phyloP scores from a whole-genome alignment of 2,329 filamentous ascomycete species.

The Malbranchea zuffiana region DNA sequence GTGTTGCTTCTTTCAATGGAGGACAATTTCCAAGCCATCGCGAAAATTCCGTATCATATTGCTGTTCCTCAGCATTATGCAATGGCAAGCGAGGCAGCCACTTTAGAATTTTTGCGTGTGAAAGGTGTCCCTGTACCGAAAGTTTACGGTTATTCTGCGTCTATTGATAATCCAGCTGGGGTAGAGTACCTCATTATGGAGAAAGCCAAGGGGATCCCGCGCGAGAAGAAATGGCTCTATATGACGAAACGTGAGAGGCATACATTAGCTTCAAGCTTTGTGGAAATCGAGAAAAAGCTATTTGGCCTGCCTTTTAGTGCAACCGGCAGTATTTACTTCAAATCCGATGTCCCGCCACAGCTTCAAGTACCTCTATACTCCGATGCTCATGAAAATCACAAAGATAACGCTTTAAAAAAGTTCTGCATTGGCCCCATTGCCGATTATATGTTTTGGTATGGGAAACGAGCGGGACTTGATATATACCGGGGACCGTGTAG shows the following conservation, averaged over 20 bases:
- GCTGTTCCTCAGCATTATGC: conserved; percentile 17
- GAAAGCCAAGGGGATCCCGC: conserved; percentile 22
- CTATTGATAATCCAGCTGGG: conserved; percentile 27
- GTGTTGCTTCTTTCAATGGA: conserved; percentile 18
- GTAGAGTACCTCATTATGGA: conserved; percentile 35
- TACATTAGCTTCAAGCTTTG: conserved; percentile 16
- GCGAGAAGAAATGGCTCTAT: conserved; percentile 24
- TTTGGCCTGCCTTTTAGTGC: conserved; percentile 10
- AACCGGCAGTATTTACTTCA: conserved; percentile 12
- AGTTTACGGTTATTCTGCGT: conserved; percentile 27
- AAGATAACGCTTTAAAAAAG: conserved; percentile 12
- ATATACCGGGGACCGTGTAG: conserved; percentile 9
- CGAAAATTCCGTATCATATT: conserved; percentile 19
- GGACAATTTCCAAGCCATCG: conserved; percentile 18
- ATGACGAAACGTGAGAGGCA: conserved; percentile 12
- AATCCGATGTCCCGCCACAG: conserved; percentile 9
- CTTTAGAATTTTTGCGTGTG: conserved; percentile 23
- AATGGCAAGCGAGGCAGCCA: conserved; percentile 28
- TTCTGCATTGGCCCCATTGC: conserved; percentile 14
- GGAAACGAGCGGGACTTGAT: conserved; percentile 10
- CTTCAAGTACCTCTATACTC: conserved; percentile 16
- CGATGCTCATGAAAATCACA: conserved; percentile 7
- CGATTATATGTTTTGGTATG: conserved; percentile 15
- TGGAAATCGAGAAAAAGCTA: conserved; percentile 14
- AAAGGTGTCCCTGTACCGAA: conserved; percentile 28